These are phyloP conservation scores for Buddleja alternifolia DNA, from an alignment of 257 asterid species.

Conservation along the genomic window DNA sequence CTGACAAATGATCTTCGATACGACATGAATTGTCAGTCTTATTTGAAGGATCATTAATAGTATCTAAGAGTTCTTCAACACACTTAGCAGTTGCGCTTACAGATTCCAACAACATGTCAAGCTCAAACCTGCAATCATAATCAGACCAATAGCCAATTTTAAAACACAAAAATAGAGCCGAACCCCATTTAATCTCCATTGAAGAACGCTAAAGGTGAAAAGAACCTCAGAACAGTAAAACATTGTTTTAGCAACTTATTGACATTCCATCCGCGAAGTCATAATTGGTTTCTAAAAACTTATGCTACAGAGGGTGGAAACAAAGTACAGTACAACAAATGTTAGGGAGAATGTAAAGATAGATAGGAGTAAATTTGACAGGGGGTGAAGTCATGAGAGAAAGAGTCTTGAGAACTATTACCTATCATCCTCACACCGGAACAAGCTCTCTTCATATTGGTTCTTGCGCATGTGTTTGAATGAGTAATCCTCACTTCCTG, in stretches of 20 bases:
- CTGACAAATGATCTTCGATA: constrained; percentile 80
- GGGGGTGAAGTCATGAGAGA: constrained; percentile 21
- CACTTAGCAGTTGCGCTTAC: constrained; percentile 76
- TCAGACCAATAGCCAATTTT: constrained; percentile 36
- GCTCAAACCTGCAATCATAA: constrained; percentile 79
- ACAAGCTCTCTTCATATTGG: constrained; percentile 97
- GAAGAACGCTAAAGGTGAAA: constrained; percentile 11
- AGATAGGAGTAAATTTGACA: constrained; percentile 9
- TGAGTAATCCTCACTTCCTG: constrained; percentile 98
- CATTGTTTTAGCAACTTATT: constrained; percentile 19
- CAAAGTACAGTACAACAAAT: constrained; percentile 1
- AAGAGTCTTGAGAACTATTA: constrained; percentile 33
- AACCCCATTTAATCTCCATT: constrained; percentile 22
- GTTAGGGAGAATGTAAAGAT: constrained; percentile 17
- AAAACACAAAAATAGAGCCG: constrained; percentile 11
- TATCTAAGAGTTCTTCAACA: constrained; percentile 81
- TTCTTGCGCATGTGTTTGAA: constrained; percentile 96
- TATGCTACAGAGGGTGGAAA: constrained; percentile 21
- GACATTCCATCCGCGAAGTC: neutral
- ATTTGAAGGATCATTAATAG: constrained; percentile 55
- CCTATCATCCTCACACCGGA: constrained; percentile 98
- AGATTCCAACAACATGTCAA: constrained; percentile 93
- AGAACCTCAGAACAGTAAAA: constrained; percentile 12
- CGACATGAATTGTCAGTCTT: constrained; percentile 50
- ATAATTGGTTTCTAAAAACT: neutral